Evolutionary conservation across 2,329 filamentous ascomycete species (phyloP), one percentile per base, ranked within the genome.

Genomic region (Colletotrichum godetiae): DNA sequence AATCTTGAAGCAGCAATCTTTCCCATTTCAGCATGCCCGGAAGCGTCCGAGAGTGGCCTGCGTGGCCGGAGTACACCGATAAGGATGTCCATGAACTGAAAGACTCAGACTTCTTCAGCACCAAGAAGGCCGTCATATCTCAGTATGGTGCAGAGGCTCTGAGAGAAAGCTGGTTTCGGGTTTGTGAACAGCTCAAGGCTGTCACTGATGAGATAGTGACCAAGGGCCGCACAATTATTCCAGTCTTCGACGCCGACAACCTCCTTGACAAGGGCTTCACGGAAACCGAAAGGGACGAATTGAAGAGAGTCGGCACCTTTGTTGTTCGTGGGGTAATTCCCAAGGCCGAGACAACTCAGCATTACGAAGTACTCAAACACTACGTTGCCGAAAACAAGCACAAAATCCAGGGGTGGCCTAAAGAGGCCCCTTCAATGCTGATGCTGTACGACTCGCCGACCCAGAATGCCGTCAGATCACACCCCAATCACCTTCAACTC

Each of bases 381-480:
- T 84, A 80, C 73, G 78, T 82, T 29, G 74, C 75, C 49, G 79
- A 81, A 42, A 84, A 84, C 73, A 78, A 77, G 67, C 73, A 64
- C 0, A 73, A 75, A 11, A 79, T 82, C 33, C 67, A 74, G 58
- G 80, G 80, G 7, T 84, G 83, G 81, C 83, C 83, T 5, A 74
- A 56, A 3, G 81, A 81, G 53, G 81, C 76, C 6, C 83, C 83
- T 0, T 82, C 81, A 24, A 84, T 86, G 66, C 76, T 85, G 67
- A 79, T 78, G 49, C 78, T 86, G 5, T 85, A 83, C 76, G 77
- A 79, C 72, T 81, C 84, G 3, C 82, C 82, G 2, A 81, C 82
- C 0, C 84, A 86, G 71, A 79, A 82, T 27, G 77, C 80, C 0
- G 75, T 82, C 13, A 81, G 84, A 59, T 79, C 82, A 1, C 80